A percentile compares a stretch with the other conserved stretches of the same genome.
These are phyloP conservation scores for Zymoseptoria tritici DNA, from an alignment of 2,329 filamentous ascomycete genomes.

Conservation along the genomic window DNA sequence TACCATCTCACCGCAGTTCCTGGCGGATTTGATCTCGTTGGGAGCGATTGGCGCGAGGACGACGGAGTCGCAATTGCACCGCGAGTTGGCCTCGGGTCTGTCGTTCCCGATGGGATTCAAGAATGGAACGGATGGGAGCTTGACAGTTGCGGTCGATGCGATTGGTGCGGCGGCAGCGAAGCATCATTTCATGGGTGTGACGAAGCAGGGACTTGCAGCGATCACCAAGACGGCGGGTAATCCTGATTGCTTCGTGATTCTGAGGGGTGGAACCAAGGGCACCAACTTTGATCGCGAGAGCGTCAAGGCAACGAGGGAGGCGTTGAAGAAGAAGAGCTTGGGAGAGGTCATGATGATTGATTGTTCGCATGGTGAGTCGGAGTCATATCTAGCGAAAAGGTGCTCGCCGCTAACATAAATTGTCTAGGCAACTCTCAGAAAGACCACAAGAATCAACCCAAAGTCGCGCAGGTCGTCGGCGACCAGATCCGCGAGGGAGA, in stretches of 20 bases:
- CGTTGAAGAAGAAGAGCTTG: slow-evolving; percentile 72
- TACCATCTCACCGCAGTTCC: slow-evolving; percentile 96
- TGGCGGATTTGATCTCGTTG: slow-evolving; percentile 89
- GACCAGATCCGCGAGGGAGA: slow-evolving; percentile 86
- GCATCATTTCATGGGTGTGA: slow-evolving; percentile 98
- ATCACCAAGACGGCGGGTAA: slow-evolving; percentile 92
- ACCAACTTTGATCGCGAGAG: slow-evolving; percentile 89
- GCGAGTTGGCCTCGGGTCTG: slow-evolving; percentile 87
- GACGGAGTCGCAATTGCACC: slow-evolving; percentile 92
- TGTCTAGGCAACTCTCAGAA: slow-evolving; percentile 83
- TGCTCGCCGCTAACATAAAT: slow-evolving; percentile 12
- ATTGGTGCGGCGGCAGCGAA: slow-evolving; percentile 73
- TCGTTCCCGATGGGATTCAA: slow-evolving; percentile 99
- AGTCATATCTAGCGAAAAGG: not conserved
- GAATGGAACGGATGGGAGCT: slow-evolving; percentile 92
- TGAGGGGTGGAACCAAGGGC: slow-evolving; percentile 82
- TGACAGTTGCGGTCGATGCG: slow-evolving; percentile 88
- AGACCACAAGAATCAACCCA: slow-evolving; percentile 94
- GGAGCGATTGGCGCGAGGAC: slow-evolving; percentile 94
- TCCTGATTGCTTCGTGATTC: slow-evolving; percentile 94
- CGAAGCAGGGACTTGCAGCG: slow-evolving; percentile 90
- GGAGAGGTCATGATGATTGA: slow-evolving; percentile 93
- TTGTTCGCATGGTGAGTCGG: slow-evolving; percentile 79
- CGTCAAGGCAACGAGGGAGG: slow-evolving; percentile 71
- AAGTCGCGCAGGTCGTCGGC: slow-evolving; percentile 72